Conservation (phyloP, 177 flowering plant genomes). For the Vitis hybrid region DNA sequence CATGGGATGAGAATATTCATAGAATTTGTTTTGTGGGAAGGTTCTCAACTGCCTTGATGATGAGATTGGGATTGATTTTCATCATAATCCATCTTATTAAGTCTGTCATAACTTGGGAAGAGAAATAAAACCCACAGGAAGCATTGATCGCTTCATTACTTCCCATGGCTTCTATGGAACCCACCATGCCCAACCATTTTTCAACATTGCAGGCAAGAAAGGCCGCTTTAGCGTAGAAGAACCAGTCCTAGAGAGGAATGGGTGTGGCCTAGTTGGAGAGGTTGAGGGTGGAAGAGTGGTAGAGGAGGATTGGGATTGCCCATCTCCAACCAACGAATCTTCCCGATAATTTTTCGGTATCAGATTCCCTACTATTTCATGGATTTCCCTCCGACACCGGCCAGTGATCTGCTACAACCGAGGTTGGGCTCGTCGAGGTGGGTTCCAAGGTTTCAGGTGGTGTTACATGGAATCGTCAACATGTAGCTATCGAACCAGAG, state of each 20-base stretch:
- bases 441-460: conserved; percentile 34
- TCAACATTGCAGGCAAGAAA: neutral
- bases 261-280: conserved; percentile 71
- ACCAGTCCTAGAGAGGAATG: conserved; percentile 53
- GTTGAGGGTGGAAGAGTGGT: conserved; percentile 44
- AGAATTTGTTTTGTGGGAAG: too few relatives aligned
- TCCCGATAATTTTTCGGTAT: neutral
- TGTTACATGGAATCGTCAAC: conserved; percentile 87
- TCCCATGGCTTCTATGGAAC: conserved; percentile 1
- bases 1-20: too few relatives aligned
- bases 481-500: conserved; percentile 98
- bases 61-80: too few relatives aligned
- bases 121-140: neutral
- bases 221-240: conserved; percentile 22
- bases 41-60: too few relatives aligned
- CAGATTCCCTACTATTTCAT: conserved; percentile 1
- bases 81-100: too few relatives aligned
- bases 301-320: conserved; percentile 20
- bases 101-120: too few relatives aligned
- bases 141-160: conserved; percentile 18
- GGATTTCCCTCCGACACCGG: conserved; percentile 11
- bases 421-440: neutral
- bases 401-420: conserved; percentile 11
- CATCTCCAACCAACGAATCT: neutral
- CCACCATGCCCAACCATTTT: neutral